Evolutionary conservation across 345 rosid species (phyloP), one percentile per base, ranked within the genome.

Genomic region (Xanthoceras sorbifolium): DNA sequence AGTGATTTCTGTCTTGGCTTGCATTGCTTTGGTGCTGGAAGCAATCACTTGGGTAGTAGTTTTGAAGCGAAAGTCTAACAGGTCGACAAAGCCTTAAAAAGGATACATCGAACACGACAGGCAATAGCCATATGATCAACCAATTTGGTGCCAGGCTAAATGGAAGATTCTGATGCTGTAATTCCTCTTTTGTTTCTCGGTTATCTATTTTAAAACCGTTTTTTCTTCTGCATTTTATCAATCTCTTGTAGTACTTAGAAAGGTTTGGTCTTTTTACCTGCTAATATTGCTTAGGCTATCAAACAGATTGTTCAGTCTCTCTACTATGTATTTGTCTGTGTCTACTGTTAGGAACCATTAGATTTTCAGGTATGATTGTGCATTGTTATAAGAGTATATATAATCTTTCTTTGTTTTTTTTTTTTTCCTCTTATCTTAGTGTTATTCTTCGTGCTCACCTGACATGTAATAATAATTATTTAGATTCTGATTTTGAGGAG

Each of bases 41-140:
- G 80, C 84, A 0, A 28, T 92, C 34, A 94, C 98, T 48, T 92
- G 98, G 97, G 65, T 87, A 55, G 68, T 91, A 12, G 90, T 92
- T 26, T 70, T 92, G 79, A 89, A 76, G 83, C 90, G 92, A 85
- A 89, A 81, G 77, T 83, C 90, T 1, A 72, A 74, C 31, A 84
- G 86, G 70, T 85, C 92, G 22, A 86, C 87, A 64, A 90, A 87
- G 85, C 80, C 89, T 1, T 86, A 81, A 18, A 87, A 82, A 40
- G 86, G 85, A 44, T 79, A 80, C 83, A 81, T 55, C n/a, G 86
- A 80, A n/a, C 83, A 86, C 74, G n/a, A n/a, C n/a, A n/a, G n/a
- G n/a, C n/a, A n/a, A n/a, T n/a, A n/a, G n/a, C n/a, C n/a, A n/a
- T n/a, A n/a, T 28, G 70, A 73, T 64, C 59, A 1, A 14, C 32